phyloP scores from a whole-genome alignment of 352 stramenopile species.

The Globisporangium uncinulatum region DNA sequence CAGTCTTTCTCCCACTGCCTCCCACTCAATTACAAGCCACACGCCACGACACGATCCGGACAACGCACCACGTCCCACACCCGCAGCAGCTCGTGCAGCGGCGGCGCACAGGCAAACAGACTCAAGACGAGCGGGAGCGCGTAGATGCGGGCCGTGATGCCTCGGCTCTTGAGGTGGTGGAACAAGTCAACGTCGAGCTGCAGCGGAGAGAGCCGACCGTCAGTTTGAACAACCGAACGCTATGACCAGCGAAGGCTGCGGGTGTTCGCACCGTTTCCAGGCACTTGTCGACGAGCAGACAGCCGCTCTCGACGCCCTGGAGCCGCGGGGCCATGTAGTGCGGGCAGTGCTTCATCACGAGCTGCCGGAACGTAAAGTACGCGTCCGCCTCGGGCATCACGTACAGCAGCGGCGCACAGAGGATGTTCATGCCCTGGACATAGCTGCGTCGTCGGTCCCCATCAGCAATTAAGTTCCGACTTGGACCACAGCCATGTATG shows the following conservation, averaged over 20 bases:
- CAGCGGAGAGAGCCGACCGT: background rate
- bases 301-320: conserved; percentile 75
- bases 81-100: conserved; percentile 80
- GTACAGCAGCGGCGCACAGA: conserved; percentile 89
- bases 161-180: conserved; percentile 60
- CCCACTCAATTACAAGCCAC: no score
- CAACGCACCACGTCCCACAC: conserved; percentile 87
- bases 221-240: no score
- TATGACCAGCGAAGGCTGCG: no score
- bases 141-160: conserved; percentile 84
- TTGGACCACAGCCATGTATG: background rate
- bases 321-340: conserved; percentile 88
- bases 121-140: conserved; percentile 86
- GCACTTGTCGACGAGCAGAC: conserved; percentile 78
- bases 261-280: conserved; percentile 39
- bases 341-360: conserved; percentile 85
- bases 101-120: conserved; percentile 87
- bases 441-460: conserved; percentile 33
- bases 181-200: conserved; percentile 77
- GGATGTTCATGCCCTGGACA: conserved; percentile 92
- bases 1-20: no score
- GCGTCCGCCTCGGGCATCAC: conserved; percentile 89
- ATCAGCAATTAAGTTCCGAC: background rate
- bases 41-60: no score
- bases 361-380: conserved; percentile 87